These are phyloP conservation scores for Yarrowia phangngaensis DNA, from an alignment of 805 yeast genomes.

Conservation along the genomic window DNA sequence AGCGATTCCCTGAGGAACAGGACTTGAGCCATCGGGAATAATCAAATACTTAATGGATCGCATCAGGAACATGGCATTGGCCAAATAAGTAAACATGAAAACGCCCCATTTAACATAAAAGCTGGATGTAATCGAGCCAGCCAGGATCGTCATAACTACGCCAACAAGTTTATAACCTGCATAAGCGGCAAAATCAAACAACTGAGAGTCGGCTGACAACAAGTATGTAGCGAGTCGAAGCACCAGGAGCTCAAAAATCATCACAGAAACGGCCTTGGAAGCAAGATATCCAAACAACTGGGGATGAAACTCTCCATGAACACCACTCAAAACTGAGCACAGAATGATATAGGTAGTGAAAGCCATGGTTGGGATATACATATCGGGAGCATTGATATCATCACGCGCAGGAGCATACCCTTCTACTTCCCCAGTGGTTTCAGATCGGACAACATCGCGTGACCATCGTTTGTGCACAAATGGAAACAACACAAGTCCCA, in stretches of 20 bases:
- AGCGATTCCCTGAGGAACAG: constrained; percentile 44
- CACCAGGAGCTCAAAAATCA: constrained; percentile 67
- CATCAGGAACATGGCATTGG: constrained; percentile 51
- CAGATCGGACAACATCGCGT: constrained; percentile 45
- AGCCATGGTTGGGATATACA: constrained; percentile 94
- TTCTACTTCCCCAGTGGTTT: constrained; percentile 41
- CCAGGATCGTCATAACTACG: constrained; percentile 40
- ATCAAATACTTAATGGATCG: constrained; percentile 62
- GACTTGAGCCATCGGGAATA: constrained; percentile 48
- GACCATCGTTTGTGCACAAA: constrained; percentile 82
- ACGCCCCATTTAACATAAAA: constrained; percentile 49
- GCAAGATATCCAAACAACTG: constrained; percentile 83
- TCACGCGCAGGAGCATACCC: constrained; percentile 72
- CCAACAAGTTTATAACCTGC: constrained; percentile 94
- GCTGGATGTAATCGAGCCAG: constrained; percentile 35
- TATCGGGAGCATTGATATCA: constrained; percentile 92
- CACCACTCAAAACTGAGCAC: constrained; percentile 80
- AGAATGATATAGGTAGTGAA: constrained; percentile 79
- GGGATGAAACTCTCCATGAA: constrained; percentile 88
- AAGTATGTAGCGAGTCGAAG: constrained; percentile 81
- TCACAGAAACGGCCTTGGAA: constrained; percentile 79
- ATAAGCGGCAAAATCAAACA: constrained; percentile 82
- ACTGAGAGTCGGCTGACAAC: constrained; percentile 61
- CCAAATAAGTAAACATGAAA: constrained; percentile 49
- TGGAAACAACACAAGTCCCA: constrained; percentile 75